Evolutionary conservation across 352 stramenopile genomes (phyloP), one percentile per base, ranked within the genome.

Genomic region (Pythium vanterpoolii): DNA sequence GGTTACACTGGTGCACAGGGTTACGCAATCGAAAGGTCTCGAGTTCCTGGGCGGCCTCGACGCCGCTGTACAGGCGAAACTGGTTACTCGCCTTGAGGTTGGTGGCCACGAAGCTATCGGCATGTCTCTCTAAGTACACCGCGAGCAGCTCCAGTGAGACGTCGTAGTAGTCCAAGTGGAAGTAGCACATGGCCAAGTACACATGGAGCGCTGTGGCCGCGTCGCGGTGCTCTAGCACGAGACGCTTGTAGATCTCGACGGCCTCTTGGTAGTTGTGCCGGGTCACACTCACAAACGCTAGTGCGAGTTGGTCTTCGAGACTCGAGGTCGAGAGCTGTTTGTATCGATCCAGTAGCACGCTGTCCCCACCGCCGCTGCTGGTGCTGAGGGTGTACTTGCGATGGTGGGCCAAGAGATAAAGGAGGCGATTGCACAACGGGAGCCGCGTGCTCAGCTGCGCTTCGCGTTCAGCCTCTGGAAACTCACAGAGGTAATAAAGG

Each of bases 311-410:
- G 23, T 87, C 74, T 30, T 71, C 59, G 4, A 64, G 39, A 11
- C 62, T 49, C 3, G 49, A 68, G 7, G 59, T 19, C 3, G 70
- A 71, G 18, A 88, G 66, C 13, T 79, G 71, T 30, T 79, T 60
- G 51, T 85, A 83, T 14, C 62, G 89, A 64, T 98, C 93, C 26
- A 93, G 68, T 36, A 98, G 79, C 8, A 97, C 58, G 38, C 91
- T 86, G 40, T 96, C 61, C 23, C 54, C 54, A 5, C 54, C 52
- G 16, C 43, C 27, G 3, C 55, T 53, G 7, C 61, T 45, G 23
- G 30, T 19, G 1, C 50, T 42, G 13, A n/a, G n/a, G n/a, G n/a
- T 14, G 33, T 80, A 62, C 21, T 75, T 88, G 48, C 71, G 71
- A 18, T 46, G 50, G 47, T 86, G 66, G 0, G 72, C 71, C 3